These are phyloP conservation scores for Boletus mariae DNA, from an alignment of 1,284 basidiomycete species.

Conservation along the genomic window DNA sequence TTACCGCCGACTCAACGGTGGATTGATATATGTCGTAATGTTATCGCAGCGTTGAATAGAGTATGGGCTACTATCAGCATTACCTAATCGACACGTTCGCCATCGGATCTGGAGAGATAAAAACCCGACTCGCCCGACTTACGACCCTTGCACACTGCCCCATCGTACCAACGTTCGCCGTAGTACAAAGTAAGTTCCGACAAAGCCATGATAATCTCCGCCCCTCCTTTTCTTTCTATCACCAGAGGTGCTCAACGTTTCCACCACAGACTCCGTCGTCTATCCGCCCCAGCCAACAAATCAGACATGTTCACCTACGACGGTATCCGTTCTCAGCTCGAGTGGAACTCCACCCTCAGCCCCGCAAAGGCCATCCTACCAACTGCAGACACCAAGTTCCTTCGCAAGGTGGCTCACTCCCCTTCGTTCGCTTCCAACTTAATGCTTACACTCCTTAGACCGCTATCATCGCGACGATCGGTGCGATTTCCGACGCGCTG, in stretches of 20 bases:
- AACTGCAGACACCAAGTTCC: slow-evolving; percentile 75
- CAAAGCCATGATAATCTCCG: slow-evolving; percentile 16
- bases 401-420: slow-evolving; percentile 70
- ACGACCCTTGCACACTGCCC: slow-evolving; percentile 5
- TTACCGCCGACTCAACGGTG: background rate
- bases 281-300: slow-evolving; percentile 16
- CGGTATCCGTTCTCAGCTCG: slow-evolving; percentile 76
- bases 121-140: background rate
- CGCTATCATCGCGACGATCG: slow-evolving; percentile 95
- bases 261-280: slow-evolving; percentile 12
- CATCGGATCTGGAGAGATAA: slow-evolving; percentile 11
- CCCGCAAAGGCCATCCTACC: slow-evolving; percentile 66
- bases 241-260: slow-evolving; percentile 16
- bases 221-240: slow-evolving; percentile 8
- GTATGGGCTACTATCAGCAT: slow-evolving; percentile 1
- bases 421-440: background rate
- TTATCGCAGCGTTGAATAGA: slow-evolving; percentile 16
- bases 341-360: slow-evolving; percentile 85
- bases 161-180: slow-evolving; percentile 5
- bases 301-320: slow-evolving; percentile 48
- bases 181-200: slow-evolving; percentile 20
- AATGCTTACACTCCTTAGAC: slow-evolving; percentile 53
- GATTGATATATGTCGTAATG: slow-evolving; percentile 29
- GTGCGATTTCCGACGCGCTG: slow-evolving; percentile 39
- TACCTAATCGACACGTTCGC: slow-evolving; percentile 25